Base-by-base conservation (phyloP, 2,329 filamentous ascomycete species). In the Pseudonectria foliicola region DNA sequence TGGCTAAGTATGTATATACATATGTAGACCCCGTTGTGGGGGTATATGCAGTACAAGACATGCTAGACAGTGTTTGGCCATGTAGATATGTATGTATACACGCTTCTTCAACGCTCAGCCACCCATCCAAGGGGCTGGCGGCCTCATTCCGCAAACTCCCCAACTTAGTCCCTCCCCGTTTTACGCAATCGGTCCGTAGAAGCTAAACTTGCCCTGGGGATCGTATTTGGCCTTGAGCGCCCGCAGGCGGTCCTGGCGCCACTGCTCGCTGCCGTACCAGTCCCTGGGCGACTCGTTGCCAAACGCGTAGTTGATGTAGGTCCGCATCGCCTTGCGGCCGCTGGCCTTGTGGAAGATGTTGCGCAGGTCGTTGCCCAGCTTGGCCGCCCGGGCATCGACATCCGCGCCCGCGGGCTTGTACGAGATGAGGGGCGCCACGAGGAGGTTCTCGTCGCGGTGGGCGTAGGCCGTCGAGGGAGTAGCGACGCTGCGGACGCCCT, bases 261-360 rank as follows among this genome's bases (percentile, higher is more conserved):
- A 73, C 27, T 45, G 34, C 33, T 73, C 72, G 33, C 55, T 55
- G 7, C 72, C 71, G 45, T 77, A 76, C 55, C 63, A 57, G 3
- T 55, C 49, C 31, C 53, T 36, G 1, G 55, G 45, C 2, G 50
- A 48, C 54, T 75, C 70, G 7, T 66, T 56, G 2, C 70, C 70
- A 33, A 61, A 61, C 0, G 69, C 71, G 43, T 73, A 76, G 51
- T 76, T 75, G 33, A 72, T 59, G 37, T 75, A 52, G 6, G 46
- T 43, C 15, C 33, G 34, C 47, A 48, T 44, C 8, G 45, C 21
- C 0, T 28, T 29, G 2, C 35, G 29, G 0, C 39, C 45, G 8
- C 40, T 40, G 11, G 27, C 45, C 13, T 27, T 28, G 14, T 50
- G 42, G 10, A 49, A 30, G 3, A 46, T 46, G 4, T 35, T 6